Percentiles rank a stretch among this genome's conserved stretches.
phyloP scores from a whole-genome alignment of 1,284 basidiomycete genomes.

The Naganishia cerealis region DNA sequence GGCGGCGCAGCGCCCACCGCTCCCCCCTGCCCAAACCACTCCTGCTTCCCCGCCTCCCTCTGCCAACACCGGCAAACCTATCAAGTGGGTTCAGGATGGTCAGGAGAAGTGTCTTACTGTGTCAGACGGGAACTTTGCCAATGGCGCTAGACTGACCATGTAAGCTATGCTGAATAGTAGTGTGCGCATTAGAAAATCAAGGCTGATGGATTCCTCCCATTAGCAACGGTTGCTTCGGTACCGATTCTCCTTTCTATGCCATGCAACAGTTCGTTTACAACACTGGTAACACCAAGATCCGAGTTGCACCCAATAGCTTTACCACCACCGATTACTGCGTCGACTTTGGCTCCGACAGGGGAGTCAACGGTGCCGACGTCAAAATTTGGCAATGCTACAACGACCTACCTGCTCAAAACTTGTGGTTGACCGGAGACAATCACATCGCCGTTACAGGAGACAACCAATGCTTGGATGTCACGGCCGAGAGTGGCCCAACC shows the following conservation, averaged over 20 bases:
- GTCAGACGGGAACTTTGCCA: slow-evolving; percentile 2
- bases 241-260: slow-evolving; percentile 1
- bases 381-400: slow-evolving; percentile 36
- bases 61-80: slow-evolving; percentile 5
- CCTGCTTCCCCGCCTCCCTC: slow-evolving; percentile 22
- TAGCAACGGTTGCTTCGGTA: slow-evolving; percentile 5
- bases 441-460: slow-evolving; percentile 24
- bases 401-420: slow-evolving; percentile 32
- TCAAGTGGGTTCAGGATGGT: slow-evolving; percentile 21
- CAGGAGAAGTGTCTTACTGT: slow-evolving; percentile 23
- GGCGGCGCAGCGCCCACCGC: neutral
- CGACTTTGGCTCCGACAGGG: slow-evolving; percentile 17
- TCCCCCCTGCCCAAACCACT: neutral
- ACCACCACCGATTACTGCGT: slow-evolving; percentile 31
- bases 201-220: neutral
- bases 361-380: slow-evolving; percentile 29
- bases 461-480: slow-evolving; percentile 22
- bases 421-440: slow-evolving; percentile 29
- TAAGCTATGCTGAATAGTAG: neutral
- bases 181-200: neutral
- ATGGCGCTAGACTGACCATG: slow-evolving; percentile 14
- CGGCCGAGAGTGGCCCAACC: slow-evolving; percentile 9
- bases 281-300: slow-evolving; percentile 26
- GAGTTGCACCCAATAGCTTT: slow-evolving; percentile 17
- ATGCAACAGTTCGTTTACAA: slow-evolving; percentile 29